Base-by-base conservation (phyloP, 2,329 filamentous ascomycete genomes). In the Thelonectria olida region DNA sequence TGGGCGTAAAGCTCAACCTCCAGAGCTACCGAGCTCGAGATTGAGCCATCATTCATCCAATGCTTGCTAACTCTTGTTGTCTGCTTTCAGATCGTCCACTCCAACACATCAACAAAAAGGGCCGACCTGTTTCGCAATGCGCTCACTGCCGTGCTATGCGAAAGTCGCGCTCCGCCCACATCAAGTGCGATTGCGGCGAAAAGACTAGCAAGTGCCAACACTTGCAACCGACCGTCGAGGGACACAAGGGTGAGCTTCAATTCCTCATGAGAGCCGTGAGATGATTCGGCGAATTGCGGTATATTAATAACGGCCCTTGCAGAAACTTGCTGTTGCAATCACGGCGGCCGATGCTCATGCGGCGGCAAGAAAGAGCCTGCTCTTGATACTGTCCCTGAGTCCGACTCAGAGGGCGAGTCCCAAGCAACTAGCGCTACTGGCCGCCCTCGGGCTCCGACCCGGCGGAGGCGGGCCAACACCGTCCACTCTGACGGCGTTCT, bases 111-210 rank as follows among this genome's bases (percentile, higher is more conserved):
- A 96, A 96, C 80, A 97, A 97, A 79, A 98, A 98, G 84, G 95
- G 95, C 74, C 92, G 95, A 65, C 96, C 96, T 64, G 93, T 98
- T 71, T 97, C 96, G 72, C 96, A 99, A 89, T 99, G 96, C 81
- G 88, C 93, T 70, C 96, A 99, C 82, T 99, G 96, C 82, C 95
- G 96, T 78, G 88, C 91, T 69, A 91, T 97, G 85, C 94, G 96
- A 82, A 98, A 98, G 85, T 95, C 93, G 79, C 92, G 96, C 73
- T 90, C 94, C 61, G 92, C 95, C 67, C 96, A 98, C 80, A 88
- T 96, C 75, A 97, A 96, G 80, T 99, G 96, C 81, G 94, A 98
- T 80, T 99, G 96, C 79, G 94, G 93, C 76, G 92, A 97, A 80
- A 97, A 97, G 85, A 88, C 89, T 64, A 90, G 91, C 82, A 87